phyloP scores from a whole-genome alignment of 176 grass and related monocot genomes.

The Saccharum spontaneum region DNA sequence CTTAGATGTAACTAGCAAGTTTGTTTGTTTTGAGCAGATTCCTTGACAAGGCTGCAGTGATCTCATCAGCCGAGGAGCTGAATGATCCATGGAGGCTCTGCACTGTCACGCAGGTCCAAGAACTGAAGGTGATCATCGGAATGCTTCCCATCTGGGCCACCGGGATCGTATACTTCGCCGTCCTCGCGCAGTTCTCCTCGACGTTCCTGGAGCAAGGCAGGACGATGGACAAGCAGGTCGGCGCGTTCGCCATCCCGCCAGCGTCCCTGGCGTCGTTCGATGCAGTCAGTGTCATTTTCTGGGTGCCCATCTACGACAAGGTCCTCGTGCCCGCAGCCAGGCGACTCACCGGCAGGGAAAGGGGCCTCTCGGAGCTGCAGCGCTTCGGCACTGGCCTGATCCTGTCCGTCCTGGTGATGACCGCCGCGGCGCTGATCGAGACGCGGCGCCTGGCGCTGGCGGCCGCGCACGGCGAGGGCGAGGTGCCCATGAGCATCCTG shows the following conservation, averaged over 20 bases:
- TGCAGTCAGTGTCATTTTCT: constrained; percentile 66
- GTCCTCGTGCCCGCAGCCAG: constrained; percentile 55
- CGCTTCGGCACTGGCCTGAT: constrained; percentile 66
- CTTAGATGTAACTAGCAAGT: not conserved
- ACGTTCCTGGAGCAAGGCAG: constrained; percentile 87
- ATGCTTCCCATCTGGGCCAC: constrained; percentile 86
- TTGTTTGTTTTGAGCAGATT: constrained; percentile 41
- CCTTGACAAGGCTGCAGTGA: too few relatives aligned
- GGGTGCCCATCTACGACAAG: constrained; percentile 72
- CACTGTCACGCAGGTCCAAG: constrained; percentile 75
- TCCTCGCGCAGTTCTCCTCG: constrained; percentile 76
- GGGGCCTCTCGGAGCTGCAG: constrained; percentile 72
- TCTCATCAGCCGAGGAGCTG: constrained; percentile 20
- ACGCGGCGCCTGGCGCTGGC: constrained; percentile 45
- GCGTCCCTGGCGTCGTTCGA: constrained; percentile 84
- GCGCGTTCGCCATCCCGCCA: constrained; percentile 61
- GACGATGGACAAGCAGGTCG: constrained; percentile 49
- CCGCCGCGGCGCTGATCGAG: constrained; percentile 62
- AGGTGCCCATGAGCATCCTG: constrained; percentile 60
- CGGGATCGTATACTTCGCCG: constrained; percentile 63
- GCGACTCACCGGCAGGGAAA: constrained; percentile 60
- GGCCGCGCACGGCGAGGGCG: constrained; percentile 2
- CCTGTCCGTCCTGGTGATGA: constrained; percentile 70
- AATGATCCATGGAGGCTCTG: constrained; percentile 64
- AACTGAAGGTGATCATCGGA: constrained; percentile 64